These are phyloP conservation scores for Trypanosoma congolense DNA, from an alignment of 208 protist genomes.

Conservation along the genomic window DNA sequence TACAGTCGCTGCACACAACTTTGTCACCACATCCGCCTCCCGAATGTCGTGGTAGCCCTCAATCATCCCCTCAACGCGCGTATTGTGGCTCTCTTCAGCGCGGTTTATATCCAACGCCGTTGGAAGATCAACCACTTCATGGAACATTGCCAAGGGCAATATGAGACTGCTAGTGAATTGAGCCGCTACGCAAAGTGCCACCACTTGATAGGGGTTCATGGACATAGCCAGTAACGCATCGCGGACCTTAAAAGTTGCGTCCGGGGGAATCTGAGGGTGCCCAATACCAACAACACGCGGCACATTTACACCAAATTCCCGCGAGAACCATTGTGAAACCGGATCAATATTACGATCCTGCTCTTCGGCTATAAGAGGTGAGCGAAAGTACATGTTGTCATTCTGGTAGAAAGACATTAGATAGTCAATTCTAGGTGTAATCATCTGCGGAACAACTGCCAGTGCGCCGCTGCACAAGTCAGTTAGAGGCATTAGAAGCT, in stretches of 20 bases:
- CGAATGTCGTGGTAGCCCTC: conserved; percentile 92
- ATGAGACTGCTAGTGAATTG: conserved; percentile 91
- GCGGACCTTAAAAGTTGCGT: conserved; percentile 49
- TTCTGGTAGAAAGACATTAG: conserved; percentile 90
- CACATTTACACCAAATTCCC: conserved; percentile 63
- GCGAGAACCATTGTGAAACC: conserved; percentile 74
- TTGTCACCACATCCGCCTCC: conserved; percentile 80
- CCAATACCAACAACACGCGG: conserved; percentile 85
- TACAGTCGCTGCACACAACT: conserved; percentile 78
- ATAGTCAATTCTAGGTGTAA: conserved; percentile 85
- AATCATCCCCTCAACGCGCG: conserved; percentile 53
- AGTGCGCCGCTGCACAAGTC: conserved; percentile 87
- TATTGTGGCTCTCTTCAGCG: conserved; percentile 85
- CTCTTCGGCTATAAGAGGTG: conserved; percentile 53
- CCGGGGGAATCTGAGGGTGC: conserved; percentile 60
- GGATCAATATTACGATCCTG: conserved; percentile 77
- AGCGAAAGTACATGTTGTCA: conserved; percentile 90
- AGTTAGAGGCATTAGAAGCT: conserved; percentile 86
- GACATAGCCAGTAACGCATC: conserved; percentile 67
- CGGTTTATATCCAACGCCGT: conserved; percentile 79
- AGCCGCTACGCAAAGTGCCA: conserved; percentile 83
- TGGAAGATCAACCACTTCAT: conserved; percentile 65
- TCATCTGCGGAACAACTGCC: conserved; percentile 82
- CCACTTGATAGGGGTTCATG: conserved; percentile 90
- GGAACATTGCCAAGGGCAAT: conserved; percentile 81